phyloP scores from a whole-genome alignment of 2,329 filamentous ascomycete genomes.

The Triangularia setosa region DNA sequence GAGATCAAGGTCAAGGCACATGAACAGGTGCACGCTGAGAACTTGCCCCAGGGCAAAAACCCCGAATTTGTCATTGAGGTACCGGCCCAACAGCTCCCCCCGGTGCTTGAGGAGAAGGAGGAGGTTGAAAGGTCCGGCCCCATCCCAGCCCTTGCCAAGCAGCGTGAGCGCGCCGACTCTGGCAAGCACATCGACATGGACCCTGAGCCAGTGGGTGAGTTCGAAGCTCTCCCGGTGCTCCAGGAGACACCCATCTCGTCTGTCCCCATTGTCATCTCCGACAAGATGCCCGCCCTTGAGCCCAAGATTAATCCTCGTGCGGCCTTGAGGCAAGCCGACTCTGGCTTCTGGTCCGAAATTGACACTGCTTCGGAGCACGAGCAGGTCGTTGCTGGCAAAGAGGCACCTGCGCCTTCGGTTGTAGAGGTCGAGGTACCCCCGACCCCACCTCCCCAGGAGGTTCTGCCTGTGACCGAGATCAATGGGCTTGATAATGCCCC shows the following conservation, averaged over 20 bases:
- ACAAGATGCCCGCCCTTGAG: constrained; percentile 1
- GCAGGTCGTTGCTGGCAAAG: not conserved
- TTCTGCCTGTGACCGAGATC: not conserved
- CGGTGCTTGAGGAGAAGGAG: constrained; percentile 4
- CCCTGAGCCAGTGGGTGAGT: constrained; percentile 1
- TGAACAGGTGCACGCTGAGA: not conserved
- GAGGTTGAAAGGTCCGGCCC: not conserved
- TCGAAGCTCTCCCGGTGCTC: constrained; percentile 6
- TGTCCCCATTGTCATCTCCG: not conserved
- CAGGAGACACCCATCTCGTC: not conserved
- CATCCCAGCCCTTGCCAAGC: not conserved
- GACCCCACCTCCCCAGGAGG: not conserved
- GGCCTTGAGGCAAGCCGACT: constrained; percentile 7
- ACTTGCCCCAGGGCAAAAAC: not conserved
- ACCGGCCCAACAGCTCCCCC: not conserved
- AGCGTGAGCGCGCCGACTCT: constrained; percentile 9
- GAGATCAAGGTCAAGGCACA: not conserved
- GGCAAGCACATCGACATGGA: constrained; percentile 7
- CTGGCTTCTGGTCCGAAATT: constrained; percentile 9
- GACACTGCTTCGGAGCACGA: not conserved
- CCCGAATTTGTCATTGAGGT: not conserved
- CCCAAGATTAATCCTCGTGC: not conserved
- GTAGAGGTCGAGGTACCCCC: not conserved
- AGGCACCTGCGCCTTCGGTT: not conserved
- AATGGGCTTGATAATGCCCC: not conserved